Evolutionary conservation across 2,329 filamentous ascomycete species (phyloP).

Genomic region (Simplicillium aogashimaense): DNA sequence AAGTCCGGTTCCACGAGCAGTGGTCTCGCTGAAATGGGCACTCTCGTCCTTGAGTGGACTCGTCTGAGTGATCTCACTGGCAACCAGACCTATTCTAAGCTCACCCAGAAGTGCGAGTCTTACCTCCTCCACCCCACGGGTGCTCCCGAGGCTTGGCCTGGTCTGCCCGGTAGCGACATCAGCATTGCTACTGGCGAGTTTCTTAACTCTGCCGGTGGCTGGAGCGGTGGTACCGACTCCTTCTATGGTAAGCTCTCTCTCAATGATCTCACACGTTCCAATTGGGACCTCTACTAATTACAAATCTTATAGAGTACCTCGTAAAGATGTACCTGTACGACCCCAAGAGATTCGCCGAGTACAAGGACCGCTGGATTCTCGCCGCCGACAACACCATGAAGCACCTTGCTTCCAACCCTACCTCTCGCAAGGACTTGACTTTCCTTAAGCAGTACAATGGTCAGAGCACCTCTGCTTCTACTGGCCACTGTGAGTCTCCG

Average conservation of each 20-base stretch:
- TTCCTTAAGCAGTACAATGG: conserved; percentile 54
- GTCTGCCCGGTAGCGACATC: conserved; percentile 60
- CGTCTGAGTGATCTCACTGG: conserved; percentile 64
- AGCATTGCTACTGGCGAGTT: conserved; percentile 56
- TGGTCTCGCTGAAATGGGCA: conserved; percentile 63
- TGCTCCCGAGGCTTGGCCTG: conserved; percentile 57
- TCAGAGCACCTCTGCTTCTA: conserved; percentile 29
- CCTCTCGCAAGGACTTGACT: conserved; percentile 57
- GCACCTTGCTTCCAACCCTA: conserved; percentile 60
- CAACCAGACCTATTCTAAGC: conserved; percentile 49
- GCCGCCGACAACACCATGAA: conserved; percentile 69
- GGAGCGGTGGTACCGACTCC: conserved; percentile 65
- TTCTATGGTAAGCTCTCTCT: conserved; percentile 26
- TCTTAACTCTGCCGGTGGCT: conserved; percentile 55
- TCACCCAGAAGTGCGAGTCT: conserved; percentile 55
- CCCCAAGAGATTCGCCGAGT: conserved; percentile 46
- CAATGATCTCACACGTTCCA: conserved; percentile 15
- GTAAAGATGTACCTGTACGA: conserved; percentile 90
- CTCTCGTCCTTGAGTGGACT: conserved; percentile 74
- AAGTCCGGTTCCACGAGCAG: conserved; percentile 46
- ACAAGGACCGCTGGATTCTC: conserved; percentile 64
- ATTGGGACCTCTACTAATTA: conserved; percentile 38
- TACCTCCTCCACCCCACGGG: conserved; percentile 54
- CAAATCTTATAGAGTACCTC: conserved; percentile 48
- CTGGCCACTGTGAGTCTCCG: conserved; percentile 36